phyloP scores from a whole-genome alignment of 345 rosid species.

The Aquilaria yunnanensis region DNA sequence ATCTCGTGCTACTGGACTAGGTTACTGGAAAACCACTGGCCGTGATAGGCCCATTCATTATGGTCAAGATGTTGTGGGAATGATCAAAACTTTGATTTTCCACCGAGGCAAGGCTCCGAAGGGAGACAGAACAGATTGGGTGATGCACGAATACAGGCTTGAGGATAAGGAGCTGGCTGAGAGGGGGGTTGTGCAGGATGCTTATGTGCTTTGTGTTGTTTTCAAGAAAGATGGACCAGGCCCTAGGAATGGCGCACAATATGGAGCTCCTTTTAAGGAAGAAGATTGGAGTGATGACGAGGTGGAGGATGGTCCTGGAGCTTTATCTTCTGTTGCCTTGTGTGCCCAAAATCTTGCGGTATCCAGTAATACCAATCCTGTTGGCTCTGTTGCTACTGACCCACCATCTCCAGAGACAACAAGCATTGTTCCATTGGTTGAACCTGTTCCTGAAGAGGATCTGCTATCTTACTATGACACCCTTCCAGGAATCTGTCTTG shows the following conservation, averaged over 20 bases:
- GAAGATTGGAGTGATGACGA: conserved; percentile 69
- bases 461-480: no score
- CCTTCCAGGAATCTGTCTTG: no score
- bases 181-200: conserved; percentile 40
- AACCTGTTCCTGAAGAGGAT: background rate
- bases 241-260: conserved; percentile 67
- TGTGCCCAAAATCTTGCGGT: background rate
- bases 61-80: conserved; percentile 42
- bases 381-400: conserved; percentile 7
- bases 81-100: conserved; percentile 55
- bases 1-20: conserved; percentile 46
- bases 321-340: conserved; percentile 11
- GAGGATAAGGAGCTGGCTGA: conserved; percentile 29
- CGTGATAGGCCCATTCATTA: conserved; percentile 47
- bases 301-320: conserved; percentile 7
- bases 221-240: conserved; percentile 68
- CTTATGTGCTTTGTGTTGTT: conserved; percentile 47
- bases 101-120: conserved; percentile 43
- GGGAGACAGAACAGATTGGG: conserved; percentile 72
- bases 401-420: conserved; percentile 11
- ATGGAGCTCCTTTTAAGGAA: conserved; percentile 71
- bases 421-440: background rate
- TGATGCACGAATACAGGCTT: conserved; percentile 75
- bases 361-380: conserved; percentile 10
- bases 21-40: conserved; percentile 80